Evolutionary conservation across 2,329 filamentous ascomycete species (phyloP), one percentile per base, ranked within the genome.

Genomic region (Nothophaeocryptopus gaeumannii): DNA sequence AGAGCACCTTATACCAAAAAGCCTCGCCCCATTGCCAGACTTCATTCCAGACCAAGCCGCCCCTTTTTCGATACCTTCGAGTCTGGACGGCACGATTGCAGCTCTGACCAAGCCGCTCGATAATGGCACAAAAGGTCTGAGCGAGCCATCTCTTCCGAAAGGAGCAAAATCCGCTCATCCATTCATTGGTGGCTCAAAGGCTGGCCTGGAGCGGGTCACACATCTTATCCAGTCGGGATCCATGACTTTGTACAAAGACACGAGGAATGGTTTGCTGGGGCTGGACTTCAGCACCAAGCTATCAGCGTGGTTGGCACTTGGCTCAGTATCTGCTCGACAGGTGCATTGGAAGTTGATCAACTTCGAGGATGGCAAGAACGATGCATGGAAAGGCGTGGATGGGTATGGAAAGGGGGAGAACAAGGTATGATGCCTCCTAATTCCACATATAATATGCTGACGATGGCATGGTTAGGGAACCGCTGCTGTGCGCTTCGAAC

Each of bases 261-360:
- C 84, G 0, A 78, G 86, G 2, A 89, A 91, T 51, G 85, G 84
- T 0, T 74, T 90, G 1, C 66, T 90, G 0, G 87, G 86, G 1
- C 64, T 74, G 1, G 84, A 89, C 56, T 89, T 84, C 62, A 87
- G 83, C 60, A 89, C 86, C 2, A 91, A 90, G 53, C 72, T 92
- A 0, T 89, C 87, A 0, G 84, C 81, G 0, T 92, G 82, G 64
- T 75, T 92, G 0, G 79, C 86, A 0, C 77, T 88, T 10, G 88
- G 88, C 3, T 86, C 82, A 59, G 74, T 91, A 37, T 86, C 86
- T 0, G 83, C 86, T 1, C 81, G 88, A 1, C 85, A 89, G 62
- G 72, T 92, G 2, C 86, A 92, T 54, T 76, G 78, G 38, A 76
- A 78, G n/a, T 74, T 92, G 41, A 16, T 84, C 5, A 77, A 78